Conservation (phyloP, 306 rosid species). For the Medicago arabica region DNA sequence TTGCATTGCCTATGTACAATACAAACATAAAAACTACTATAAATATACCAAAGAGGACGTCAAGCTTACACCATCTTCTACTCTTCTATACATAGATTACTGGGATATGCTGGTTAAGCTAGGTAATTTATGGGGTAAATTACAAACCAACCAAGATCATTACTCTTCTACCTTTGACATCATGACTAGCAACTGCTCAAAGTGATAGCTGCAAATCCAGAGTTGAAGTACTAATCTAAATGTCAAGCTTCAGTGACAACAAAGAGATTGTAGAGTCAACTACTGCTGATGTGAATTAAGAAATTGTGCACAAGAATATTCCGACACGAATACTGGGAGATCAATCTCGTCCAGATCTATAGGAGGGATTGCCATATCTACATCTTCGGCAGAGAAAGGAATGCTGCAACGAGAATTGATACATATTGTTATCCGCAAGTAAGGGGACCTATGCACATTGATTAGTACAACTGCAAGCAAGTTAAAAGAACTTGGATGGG, state of each 20-base stretch:
- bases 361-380: conserved; percentile 87
- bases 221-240: conserved; percentile 31
- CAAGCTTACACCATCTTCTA: conserved; percentile 10
- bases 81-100: conserved; percentile 37
- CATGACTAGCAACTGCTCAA: not conserved
- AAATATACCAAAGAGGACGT: conserved; percentile 27
- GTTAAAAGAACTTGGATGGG: conserved; percentile 12
- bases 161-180: conserved; percentile 27
- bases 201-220: conserved; percentile 27
- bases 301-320: conserved; percentile 77
- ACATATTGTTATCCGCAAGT: conserved; percentile 11
- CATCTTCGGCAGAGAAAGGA: conserved; percentile 95
- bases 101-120: conserved; percentile 37
- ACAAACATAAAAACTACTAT: conserved; percentile 29
- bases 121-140: conserved; percentile 11
- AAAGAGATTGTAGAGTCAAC: conserved; percentile 29
- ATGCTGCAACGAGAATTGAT: conserved; percentile 66
- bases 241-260: conserved; percentile 31
- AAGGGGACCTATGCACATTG: not conserved
- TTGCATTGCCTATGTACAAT: conserved; percentile 40
- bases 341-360: conserved; percentile 79
- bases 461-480: conserved; percentile 31
- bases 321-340: conserved; percentile 67
- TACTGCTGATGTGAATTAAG: conserved; percentile 58
- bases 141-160: conserved; percentile 17